Base-by-base conservation (phyloP, 176 grass and related monocot genomes). In the Coix lacrymajobi region DNA sequence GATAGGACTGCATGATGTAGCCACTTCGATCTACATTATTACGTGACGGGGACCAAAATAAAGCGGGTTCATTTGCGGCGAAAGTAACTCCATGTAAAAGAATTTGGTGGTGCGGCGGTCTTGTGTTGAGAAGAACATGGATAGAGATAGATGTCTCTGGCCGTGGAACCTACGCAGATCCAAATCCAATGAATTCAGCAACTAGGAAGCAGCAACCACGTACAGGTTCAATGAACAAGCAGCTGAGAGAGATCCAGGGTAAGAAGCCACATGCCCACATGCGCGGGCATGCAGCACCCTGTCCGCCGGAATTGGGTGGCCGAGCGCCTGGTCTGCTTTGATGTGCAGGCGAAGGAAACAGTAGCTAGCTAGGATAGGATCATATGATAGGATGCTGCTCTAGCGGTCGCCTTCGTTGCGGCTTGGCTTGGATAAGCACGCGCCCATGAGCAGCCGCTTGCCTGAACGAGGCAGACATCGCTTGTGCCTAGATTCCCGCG, bases 111-210 rank as follows among this genome's bases (percentile, higher is more conserved):
- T 51, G 54, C 51, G 26, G 71, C 52, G 71, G 38, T 83, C 64
- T 12, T 76, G 40, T 11, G 45, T 11, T 69, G 26, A 52, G 28
- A 37, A 17, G 26, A 45, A 28, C 29, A 72, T 26, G 5, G 6
- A 17, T 49, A 11, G 32, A 9, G 9, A 8, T 52, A 29, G 22
- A 64, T 20, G 69, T 62, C 19, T 13, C 6, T 7, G 34, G 37
- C 20, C 25, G 24, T 37, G 44, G 66, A 73, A 45, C 34, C 57
- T 22, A n/a, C 16, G 0, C n/a, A 9, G 24, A 41, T 85, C 63
- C 87, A 81, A 5, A 41, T 85, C 63, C 87, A 81, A 5, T 34
- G 77, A 85, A 89, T 22, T 56, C 48, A 10, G 15, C 62, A 1
- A 60, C 20, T 12, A 60, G 10, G n/a, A 26, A 58, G 54, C 56